Conservation (phyloP, 2,329 filamentous ascomycete genomes). For the Aphanoascus verrucosus region DNA sequence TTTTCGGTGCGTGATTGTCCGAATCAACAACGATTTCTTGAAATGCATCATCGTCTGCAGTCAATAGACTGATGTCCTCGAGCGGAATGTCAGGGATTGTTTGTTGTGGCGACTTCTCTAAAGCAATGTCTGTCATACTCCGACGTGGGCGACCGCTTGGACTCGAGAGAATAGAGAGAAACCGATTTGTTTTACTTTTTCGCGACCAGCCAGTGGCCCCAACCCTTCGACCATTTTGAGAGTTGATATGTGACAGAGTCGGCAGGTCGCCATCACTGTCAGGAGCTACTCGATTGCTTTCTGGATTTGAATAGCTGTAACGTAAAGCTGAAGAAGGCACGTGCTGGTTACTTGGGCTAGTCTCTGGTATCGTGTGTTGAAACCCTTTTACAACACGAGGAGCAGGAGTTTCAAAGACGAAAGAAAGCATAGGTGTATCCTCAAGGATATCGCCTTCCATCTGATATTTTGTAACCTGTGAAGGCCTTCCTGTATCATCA, state of each 20-base stretch:
- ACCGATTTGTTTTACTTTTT: slow-evolving; percentile 8
- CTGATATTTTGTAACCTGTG: neutral
- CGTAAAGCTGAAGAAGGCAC: neutral
- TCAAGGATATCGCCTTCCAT: slow-evolving; percentile 15
- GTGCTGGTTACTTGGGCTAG: slow-evolving; percentile 20
- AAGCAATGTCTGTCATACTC: slow-evolving; percentile 34
- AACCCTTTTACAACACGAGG: slow-evolving; percentile 18
- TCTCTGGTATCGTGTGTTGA: slow-evolving; percentile 27
- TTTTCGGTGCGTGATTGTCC: slow-evolving; percentile 29
- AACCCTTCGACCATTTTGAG: neutral
- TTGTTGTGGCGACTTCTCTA: slow-evolving; percentile 30
- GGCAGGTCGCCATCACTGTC: slow-evolving; percentile 8
- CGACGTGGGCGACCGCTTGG: slow-evolving; percentile 30
- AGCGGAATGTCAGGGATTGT: slow-evolving; percentile 20
- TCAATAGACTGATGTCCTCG: slow-evolving; percentile 28
- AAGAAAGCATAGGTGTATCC: slow-evolving; percentile 31
- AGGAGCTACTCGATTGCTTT: neutral
- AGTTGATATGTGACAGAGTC: neutral
- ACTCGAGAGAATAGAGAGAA: slow-evolving; percentile 27
- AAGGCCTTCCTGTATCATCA: neutral
- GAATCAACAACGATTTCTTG: slow-evolving; percentile 26
- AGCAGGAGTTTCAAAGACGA: slow-evolving; percentile 32
- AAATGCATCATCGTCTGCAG: slow-evolving; percentile 33
- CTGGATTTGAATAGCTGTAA: neutral
- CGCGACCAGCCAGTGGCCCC: neutral